Evolutionary conservation across 768 basidiomycete species (phyloP).

Genomic region (Daedaleopsis nitida): DNA sequence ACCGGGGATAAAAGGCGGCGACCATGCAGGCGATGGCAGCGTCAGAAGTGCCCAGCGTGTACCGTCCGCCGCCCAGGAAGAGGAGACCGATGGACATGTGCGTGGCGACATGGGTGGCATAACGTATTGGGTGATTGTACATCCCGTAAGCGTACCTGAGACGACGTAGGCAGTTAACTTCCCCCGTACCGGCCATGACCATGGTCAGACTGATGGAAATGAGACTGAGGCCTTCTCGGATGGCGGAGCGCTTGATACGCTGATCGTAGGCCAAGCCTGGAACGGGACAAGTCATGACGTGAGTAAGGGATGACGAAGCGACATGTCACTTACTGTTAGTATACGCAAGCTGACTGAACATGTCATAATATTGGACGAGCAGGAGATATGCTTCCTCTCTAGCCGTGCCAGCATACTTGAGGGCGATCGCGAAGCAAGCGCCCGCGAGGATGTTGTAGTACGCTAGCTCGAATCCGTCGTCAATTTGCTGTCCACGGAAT

Average conservation of each 20-base stretch:
- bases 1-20: constrained; percentile 90
- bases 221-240: constrained; percentile 85
- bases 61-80: constrained; percentile 92
- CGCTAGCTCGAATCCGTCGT: constrained; percentile 82
- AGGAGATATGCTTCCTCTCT: constrained; percentile 85
- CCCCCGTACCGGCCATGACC: constrained; percentile 98
- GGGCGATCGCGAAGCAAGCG: constrained; percentile 85
- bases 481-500: constrained; percentile 48
- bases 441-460: constrained; percentile 92
- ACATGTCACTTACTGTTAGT: constrained; percentile 55
- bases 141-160: constrained; percentile 90
- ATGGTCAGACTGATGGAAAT: constrained; percentile 86
- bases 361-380: constrained; percentile 80
- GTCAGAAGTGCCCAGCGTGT: constrained; percentile 89
- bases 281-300: constrained; percentile 3
- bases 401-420: constrained; percentile 95
- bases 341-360: constrained; percentile 71
- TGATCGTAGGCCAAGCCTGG: constrained; percentile 81
- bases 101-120: constrained; percentile 87
- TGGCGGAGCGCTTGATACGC: constrained; percentile 83
- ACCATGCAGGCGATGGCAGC: constrained; percentile 90
- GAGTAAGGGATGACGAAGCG: background rate
- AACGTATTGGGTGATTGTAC: constrained; percentile 71
- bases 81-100: constrained; percentile 90
- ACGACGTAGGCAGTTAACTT: constrained; percentile 84